Conservation (phyloP, 2,329 filamentous ascomycete species). For the Fusarium verrucosum region DNA sequence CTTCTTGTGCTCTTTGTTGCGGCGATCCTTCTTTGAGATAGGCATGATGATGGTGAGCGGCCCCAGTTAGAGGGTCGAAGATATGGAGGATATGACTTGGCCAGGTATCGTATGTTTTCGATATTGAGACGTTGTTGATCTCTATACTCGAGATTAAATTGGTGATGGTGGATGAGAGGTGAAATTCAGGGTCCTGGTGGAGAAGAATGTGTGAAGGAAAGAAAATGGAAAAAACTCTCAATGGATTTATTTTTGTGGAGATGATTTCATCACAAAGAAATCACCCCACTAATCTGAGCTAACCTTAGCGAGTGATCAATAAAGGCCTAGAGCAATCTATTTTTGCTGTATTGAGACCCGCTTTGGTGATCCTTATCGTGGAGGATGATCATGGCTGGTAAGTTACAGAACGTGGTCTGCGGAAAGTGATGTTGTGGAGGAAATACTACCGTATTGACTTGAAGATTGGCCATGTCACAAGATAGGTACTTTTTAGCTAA, state of each 20-base stretch:
- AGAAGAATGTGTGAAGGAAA: slow-evolving; percentile 3
- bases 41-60: slow-evolving; percentile 36
- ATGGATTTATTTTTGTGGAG: slow-evolving; percentile 4
- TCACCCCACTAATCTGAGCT: slow-evolving; percentile 6
- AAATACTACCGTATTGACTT: no score
- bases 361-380: background rate
- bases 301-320: slow-evolving; percentile 6
- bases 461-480: no score
- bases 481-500: no score
- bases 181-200: slow-evolving; percentile 14
- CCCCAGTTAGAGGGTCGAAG: no score
- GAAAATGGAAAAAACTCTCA: slow-evolving; percentile 19
- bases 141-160: no score
- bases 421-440: no score
- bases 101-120: no score
- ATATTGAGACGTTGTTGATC: no score
- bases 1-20: slow-evolving; percentile 64
- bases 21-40: slow-evolving; percentile 46
- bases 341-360: background rate
- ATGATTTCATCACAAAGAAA: background rate
- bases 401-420: no score
- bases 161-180: background rate
- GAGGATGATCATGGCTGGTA: no score
- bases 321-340: slow-evolving; percentile 9
- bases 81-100: no score